Percentiles rank a stretch among this genome's conserved stretches.
Evolutionary conservation across 2,329 filamentous ascomycete genomes (phyloP).

Genomic region (Ambrosiella cleistominuta): DNA sequence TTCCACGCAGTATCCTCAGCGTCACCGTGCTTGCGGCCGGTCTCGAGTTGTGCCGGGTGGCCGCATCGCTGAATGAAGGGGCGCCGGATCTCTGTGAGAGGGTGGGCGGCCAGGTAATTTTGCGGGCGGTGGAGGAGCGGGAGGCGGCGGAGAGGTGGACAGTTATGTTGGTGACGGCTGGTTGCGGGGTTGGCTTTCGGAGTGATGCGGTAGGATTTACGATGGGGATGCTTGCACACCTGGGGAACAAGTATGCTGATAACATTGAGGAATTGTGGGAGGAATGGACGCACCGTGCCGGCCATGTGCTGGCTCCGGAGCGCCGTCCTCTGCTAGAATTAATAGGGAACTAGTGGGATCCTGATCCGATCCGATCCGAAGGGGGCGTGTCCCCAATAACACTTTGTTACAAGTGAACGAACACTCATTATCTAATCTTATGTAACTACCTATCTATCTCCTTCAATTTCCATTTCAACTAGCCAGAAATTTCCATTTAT

Average conservation of each 20-base stretch:
- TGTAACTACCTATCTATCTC: too few relatives aligned
- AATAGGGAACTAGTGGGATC: background rate
- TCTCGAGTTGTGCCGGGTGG: slow-evolving; percentile 71
- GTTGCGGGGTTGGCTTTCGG: slow-evolving; percentile 64
- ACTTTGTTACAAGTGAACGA: too few relatives aligned
- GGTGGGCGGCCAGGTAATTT: slow-evolving; percentile 15
- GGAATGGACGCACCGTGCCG: background rate
- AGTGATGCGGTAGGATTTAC: slow-evolving; percentile 82
- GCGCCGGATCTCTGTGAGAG: slow-evolving; percentile 31
- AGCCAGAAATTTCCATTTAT: too few relatives aligned
- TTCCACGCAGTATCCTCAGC: slow-evolving; percentile 62
- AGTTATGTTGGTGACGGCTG: slow-evolving; percentile 78
- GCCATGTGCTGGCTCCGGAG: background rate
- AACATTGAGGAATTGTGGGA: slow-evolving; percentile 25
- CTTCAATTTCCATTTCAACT: too few relatives aligned
- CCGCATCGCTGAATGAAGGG: slow-evolving; percentile 64
- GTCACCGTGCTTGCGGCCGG: slow-evolving; percentile 84
- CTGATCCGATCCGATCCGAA: too few relatives aligned
- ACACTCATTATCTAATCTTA: too few relatives aligned
- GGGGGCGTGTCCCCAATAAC: too few relatives aligned
- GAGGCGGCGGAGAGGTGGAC: slow-evolving; percentile 65
- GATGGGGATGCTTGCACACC: slow-evolving; percentile 65
- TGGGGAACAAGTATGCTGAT: slow-evolving; percentile 38
- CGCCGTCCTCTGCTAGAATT: background rate
- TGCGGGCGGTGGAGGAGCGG: slow-evolving; percentile 39